Evolutionary conservation across 2,329 filamentous ascomycete species (phyloP).

Genomic region (Penicillium janthinellum): DNA sequence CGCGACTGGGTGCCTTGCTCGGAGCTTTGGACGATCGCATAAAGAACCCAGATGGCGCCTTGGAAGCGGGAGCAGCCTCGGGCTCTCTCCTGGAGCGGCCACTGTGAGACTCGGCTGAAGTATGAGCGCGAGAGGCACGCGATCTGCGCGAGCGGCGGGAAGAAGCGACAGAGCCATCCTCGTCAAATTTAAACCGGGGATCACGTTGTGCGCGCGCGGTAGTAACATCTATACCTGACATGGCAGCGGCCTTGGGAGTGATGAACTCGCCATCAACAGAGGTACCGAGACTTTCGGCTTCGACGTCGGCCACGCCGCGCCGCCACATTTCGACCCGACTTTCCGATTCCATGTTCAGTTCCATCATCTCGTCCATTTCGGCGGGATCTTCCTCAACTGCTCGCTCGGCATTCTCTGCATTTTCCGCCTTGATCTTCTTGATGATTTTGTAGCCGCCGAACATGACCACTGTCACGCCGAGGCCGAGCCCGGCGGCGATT

Average conservation of each 20-base stretch:
- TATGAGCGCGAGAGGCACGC: slow-evolving; percentile 24
- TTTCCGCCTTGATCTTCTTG: slow-evolving; percentile 68
- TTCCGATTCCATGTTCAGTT: slow-evolving; percentile 53
- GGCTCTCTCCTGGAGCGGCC: slow-evolving; percentile 22
- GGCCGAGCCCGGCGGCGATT: slow-evolving; percentile 83
- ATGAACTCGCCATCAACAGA: slow-evolving; percentile 68
- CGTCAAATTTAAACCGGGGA: slow-evolving; percentile 40
- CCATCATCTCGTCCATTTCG: slow-evolving; percentile 58
- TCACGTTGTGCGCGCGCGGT: slow-evolving; percentile 35
- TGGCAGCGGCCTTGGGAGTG: slow-evolving; percentile 57
- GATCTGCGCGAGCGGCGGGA: slow-evolving; percentile 41
- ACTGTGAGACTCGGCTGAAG: slow-evolving; percentile 19
- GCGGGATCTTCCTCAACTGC: slow-evolving; percentile 25
- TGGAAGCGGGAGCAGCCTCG: slow-evolving; percentile 16
- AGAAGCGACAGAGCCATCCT: slow-evolving; percentile 37
- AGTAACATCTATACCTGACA: slow-evolving; percentile 47
- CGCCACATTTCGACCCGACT: slow-evolving; percentile 64
- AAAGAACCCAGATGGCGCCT: slow-evolving; percentile 25
- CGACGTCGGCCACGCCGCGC: slow-evolving; percentile 62
- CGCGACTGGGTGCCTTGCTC: slow-evolving; percentile 16
- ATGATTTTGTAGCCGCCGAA: slow-evolving; percentile 98
- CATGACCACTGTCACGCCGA: slow-evolving; percentile 93
- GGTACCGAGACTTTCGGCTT: slow-evolving; percentile 57
- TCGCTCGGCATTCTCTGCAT: slow-evolving; percentile 36
- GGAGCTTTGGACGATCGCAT: slow-evolving; percentile 15